phyloP scores from a whole-genome alignment of 1,139 yeast genomes.

The Suhomyces kunorum region DNA sequence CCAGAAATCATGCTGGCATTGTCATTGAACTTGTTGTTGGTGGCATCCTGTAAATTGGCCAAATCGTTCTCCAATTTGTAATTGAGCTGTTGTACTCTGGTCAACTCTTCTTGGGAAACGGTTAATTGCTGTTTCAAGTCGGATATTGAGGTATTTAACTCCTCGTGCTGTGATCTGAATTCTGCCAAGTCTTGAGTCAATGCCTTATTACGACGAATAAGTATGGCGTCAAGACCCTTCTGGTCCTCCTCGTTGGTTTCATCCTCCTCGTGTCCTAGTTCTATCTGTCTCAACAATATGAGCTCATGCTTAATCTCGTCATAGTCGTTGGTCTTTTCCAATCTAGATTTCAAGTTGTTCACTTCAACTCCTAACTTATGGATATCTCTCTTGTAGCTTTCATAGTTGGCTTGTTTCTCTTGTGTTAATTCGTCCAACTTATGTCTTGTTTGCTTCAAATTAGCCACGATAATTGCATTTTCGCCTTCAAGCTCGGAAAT shows the following conservation, averaged over 20 bases:
- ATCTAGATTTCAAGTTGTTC: conserved; percentile 46
- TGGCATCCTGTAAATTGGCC: conserved; percentile 49
- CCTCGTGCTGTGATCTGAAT: conserved; percentile 54
- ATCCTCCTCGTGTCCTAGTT: conserved; percentile 55
- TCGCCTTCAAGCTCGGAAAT: conserved; percentile 64
- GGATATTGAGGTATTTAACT: conserved; percentile 34
- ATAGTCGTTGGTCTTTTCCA: conserved; percentile 59
- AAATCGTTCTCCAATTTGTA: conserved; percentile 72
- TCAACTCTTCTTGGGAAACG: conserved; percentile 36
- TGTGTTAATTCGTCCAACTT: conserved; percentile 31
- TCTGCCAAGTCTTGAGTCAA: conserved; percentile 62
- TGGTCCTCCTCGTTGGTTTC: conserved; percentile 17
- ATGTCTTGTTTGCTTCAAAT: conserved; percentile 54
- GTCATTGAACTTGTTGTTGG: conserved; percentile 51
- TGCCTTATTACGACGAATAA: conserved; percentile 60
- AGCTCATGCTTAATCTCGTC: conserved; percentile 78
- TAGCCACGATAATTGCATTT: conserved; percentile 63
- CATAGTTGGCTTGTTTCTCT: conserved; percentile 37
- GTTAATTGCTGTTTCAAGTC: conserved; percentile 43
- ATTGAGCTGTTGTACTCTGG: conserved; percentile 46
- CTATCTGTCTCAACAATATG: conserved; percentile 68
- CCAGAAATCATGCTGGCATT: conserved; percentile 72
- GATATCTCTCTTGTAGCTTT: conserved; percentile 47
- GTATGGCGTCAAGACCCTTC: conserved; percentile 43
- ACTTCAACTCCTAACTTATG: conserved; percentile 52